Evolutionary conservation across 202 grass and related monocot species (phyloP).

Genomic region (Digitaria exilis): DNA sequence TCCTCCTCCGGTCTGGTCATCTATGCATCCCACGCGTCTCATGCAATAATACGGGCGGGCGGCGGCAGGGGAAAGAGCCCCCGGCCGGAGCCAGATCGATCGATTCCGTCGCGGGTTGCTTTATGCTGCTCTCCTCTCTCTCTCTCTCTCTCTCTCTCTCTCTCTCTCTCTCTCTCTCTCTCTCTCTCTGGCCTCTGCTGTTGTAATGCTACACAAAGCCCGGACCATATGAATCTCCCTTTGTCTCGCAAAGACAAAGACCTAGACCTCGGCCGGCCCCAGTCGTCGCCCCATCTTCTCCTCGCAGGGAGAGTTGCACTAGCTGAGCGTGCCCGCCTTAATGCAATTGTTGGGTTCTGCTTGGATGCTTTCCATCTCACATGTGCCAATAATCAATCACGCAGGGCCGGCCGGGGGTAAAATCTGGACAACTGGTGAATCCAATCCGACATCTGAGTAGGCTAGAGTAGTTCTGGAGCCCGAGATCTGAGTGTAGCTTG

Average conservation of each 20-base stretch:
- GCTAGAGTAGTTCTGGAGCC: too few relatives aligned
- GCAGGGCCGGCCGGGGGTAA: neutral
- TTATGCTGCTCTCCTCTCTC: neutral
- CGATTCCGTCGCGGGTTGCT: neutral
- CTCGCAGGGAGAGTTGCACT: neutral
- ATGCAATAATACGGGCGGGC: conserved; percentile 41
- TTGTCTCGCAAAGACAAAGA: conserved; percentile 18
- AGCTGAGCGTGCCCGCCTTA: conserved; percentile 19
- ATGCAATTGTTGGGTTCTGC: conserved; percentile 24
- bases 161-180: neutral
- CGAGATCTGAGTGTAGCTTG: too few relatives aligned
- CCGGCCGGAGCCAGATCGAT: neutral
- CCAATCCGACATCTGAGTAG: too few relatives aligned
- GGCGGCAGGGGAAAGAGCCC: neutral
- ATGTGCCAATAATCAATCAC: conserved; percentile 13
- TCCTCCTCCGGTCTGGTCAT: neutral
- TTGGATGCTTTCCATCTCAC: conserved; percentile 28
- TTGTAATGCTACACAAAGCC: conserved; percentile 47
- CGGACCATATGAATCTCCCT: conserved; percentile 43
- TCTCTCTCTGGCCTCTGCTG: neutral
- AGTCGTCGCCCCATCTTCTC: neutral
- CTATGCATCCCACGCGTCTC: conserved; percentile 21
- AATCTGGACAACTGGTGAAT: neutral
- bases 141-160: neutral
- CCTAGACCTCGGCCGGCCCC: neutral